phyloP scores from a whole-genome alignment of 2,329 filamentous ascomycete genomes.

The Nemania sp. region DNA sequence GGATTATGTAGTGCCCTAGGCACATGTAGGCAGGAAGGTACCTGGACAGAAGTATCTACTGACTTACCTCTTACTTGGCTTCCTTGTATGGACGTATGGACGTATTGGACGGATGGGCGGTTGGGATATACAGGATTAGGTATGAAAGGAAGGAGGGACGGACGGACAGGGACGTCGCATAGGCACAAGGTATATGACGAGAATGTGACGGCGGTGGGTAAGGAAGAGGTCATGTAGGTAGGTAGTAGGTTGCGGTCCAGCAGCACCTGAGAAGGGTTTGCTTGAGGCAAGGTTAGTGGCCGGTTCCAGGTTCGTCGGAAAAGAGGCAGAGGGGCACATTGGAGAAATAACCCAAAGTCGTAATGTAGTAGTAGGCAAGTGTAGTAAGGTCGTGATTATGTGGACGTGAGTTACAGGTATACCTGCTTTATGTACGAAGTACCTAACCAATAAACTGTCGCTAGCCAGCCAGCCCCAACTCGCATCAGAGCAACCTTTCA shows the following conservation, averaged over 20 bases:
- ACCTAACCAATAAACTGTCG: neutral
- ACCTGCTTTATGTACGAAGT: too few species aligned
- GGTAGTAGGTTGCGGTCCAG: too few species aligned
- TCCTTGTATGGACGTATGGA: too few species aligned
- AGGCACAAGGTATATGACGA: slow-evolving; percentile 14
- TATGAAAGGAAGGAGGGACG: too few species aligned
- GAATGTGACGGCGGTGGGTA: slow-evolving; percentile 19
- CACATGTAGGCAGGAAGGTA: neutral
- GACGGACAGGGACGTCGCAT: neutral
- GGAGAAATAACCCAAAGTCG: neutral
- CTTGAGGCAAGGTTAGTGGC: neutral
- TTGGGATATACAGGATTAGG: neutral
- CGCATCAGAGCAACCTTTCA: too few species aligned
- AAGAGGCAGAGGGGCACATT: neutral
- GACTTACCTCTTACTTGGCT: too few species aligned
- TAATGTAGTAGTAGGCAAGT: neutral
- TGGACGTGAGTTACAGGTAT: too few species aligned
- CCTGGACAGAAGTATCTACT: too few species aligned
- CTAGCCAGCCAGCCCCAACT: neutral
- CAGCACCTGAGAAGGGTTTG: too few species aligned
- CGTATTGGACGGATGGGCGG: neutral
- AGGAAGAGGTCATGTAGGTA: too few species aligned
- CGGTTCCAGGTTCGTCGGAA: neutral
- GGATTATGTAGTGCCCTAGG: neutral
- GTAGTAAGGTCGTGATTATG: neutral